phyloP scores from a whole-genome alignment of 805 yeast species.

The Wickerhamiella kurtzmanii region DNA sequence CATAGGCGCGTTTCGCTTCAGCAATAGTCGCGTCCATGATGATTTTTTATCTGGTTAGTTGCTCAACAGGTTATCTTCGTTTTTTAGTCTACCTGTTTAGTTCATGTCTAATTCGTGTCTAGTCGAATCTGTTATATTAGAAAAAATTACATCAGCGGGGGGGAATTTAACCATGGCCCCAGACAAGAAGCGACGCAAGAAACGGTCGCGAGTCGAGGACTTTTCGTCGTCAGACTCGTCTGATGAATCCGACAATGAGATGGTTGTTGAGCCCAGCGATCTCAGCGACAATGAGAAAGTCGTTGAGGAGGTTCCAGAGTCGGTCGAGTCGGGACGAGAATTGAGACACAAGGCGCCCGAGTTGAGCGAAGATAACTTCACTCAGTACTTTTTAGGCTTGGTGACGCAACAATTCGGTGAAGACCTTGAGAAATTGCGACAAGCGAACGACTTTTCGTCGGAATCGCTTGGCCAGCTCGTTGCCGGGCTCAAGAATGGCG shows the following conservation, averaged over 20 bases:
- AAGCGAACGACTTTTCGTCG: conserved; percentile 31
- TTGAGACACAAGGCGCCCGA: conserved; percentile 16
- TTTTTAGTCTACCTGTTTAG: too few species aligned
- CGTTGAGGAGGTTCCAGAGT: not conserved
- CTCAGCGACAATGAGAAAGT: conserved; percentile 11
- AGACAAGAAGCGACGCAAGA: conserved; percentile 19
- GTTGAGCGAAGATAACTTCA: conserved; percentile 10
- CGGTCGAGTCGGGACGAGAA: conserved; percentile 12
- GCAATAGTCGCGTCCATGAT: conserved; percentile 1
- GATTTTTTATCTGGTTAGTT: not conserved
- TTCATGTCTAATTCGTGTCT: too few species aligned
- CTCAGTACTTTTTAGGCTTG: conserved; percentile 32
- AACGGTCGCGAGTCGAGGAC: conserved; percentile 19
- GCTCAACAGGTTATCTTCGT: too few species aligned
- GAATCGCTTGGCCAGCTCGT: conserved; percentile 25
- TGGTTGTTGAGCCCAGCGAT: conserved; percentile 11
- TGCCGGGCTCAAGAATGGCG: conserved; percentile 28
- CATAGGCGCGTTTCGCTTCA: not conserved
- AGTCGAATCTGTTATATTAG: too few species aligned
- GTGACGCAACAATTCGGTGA: conserved; percentile 37
- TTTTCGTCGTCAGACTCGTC: conserved; percentile 15
- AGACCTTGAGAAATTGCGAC: conserved; percentile 30
- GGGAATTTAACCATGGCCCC: not conserved
- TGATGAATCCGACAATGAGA: conserved; percentile 1
- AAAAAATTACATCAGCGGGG: not conserved